These are phyloP conservation scores for Pyrus bretschneideri DNA, from an alignment of 306 rosid species.

Conservation along the genomic window DNA sequence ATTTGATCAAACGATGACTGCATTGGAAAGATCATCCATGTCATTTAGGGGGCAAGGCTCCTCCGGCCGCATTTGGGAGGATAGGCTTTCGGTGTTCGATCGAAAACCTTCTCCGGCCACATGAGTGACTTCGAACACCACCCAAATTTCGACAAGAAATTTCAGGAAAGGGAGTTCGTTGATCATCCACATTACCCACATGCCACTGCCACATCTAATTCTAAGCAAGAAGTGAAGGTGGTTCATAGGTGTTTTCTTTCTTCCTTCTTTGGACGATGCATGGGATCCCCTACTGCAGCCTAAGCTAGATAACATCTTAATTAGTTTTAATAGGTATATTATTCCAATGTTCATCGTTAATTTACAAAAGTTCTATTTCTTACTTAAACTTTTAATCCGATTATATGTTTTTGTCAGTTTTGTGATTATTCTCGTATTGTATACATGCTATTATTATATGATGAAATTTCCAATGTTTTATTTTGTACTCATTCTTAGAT, in stretches of 20 bases:
- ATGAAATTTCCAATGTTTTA: background rate
- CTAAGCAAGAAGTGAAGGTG: background rate
- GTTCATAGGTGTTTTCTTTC: background rate
- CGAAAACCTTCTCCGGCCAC: background rate
- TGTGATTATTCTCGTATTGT: background rate
- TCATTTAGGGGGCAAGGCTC: conserved; percentile 4
- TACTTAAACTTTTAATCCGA: background rate
- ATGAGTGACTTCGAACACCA: background rate
- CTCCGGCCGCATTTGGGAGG: background rate
- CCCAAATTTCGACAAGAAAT: background rate
- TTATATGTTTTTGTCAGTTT: background rate
- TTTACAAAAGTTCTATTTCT: background rate
- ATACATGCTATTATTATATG: background rate
- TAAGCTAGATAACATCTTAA: background rate
- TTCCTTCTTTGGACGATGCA: background rate
- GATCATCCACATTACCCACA: background rate
- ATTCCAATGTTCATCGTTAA: background rate
- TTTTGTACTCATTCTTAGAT: background rate
- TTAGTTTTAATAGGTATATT: background rate
- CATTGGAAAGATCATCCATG: background rate
- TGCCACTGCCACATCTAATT: background rate
- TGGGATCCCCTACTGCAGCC: background rate
- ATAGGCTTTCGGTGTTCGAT: background rate
- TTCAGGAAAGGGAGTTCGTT: background rate
- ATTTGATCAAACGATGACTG: background rate